Percentiles rank a stretch among this genome's conserved stretches.
phyloP scores from a whole-genome alignment of 208 protist genomes.

The Acanthamoeba castellanii region DNA sequence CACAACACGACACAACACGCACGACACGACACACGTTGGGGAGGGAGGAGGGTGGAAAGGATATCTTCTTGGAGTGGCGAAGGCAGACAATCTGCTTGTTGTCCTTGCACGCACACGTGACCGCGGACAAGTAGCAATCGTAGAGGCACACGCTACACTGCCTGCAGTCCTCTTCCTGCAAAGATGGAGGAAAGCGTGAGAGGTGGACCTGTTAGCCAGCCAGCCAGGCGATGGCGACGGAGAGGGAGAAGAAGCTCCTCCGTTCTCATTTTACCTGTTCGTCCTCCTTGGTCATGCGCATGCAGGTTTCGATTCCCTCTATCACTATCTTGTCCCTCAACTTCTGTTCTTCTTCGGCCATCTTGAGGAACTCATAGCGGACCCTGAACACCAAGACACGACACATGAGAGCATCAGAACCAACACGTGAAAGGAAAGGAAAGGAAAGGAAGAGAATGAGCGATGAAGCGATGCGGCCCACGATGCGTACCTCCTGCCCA shows the following conservation, averaged over 20 bases:
- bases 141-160: constrained; percentile 44
- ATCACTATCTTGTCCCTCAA: constrained; percentile 70
- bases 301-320: constrained; percentile 62
- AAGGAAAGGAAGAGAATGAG: neutral
- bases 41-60: neutral
- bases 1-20: neutral
- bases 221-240: neutral
- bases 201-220: neutral
- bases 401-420: neutral
- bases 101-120: constrained; percentile 69
- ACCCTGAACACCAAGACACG: neutral
- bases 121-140: constrained; percentile 68
- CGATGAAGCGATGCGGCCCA: too few species aligned
- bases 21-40: neutral
- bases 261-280: neutral
- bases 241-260: neutral
- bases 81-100: constrained; percentile 62
- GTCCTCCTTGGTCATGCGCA: constrained; percentile 68
- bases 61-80: constrained; percentile 70
- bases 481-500: constrained; percentile 36
- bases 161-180: constrained; percentile 19
- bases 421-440: neutral
- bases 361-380: constrained; percentile 57
- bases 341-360: constrained; percentile 70
- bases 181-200: neutral